Conservation (phyloP, 495 filamentous ascomycete genomes). For the Lasiosphaeris hirsuta region DNA sequence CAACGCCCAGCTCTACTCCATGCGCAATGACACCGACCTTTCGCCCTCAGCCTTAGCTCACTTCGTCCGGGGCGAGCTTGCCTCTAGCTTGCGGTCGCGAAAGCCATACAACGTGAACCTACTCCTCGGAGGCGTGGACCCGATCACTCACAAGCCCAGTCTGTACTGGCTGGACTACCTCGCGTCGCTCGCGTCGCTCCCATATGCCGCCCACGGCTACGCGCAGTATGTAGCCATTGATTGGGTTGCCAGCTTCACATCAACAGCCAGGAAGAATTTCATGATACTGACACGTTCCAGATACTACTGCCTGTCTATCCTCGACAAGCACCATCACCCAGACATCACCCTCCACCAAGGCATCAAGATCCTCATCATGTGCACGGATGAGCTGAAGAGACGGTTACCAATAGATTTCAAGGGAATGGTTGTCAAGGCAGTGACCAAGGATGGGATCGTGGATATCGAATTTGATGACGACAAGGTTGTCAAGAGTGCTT, state of each 20-base stretch:
- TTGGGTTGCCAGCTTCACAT: neutral
- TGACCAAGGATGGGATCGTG: constrained; percentile 86
- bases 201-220: constrained; percentile 97
- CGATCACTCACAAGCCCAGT: constrained; percentile 78
- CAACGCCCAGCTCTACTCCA: constrained; percentile 95
- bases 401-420: constrained; percentile 98
- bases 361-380: constrained; percentile 85
- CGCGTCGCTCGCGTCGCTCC: constrained; percentile 78
- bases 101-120: constrained; percentile 96
- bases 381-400: constrained; percentile 93
- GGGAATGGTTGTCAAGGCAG: constrained; percentile 85
- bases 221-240: constrained; percentile 68
- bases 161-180: constrained; percentile 98
- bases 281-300: constrained; percentile 21
- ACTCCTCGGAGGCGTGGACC: constrained; percentile 86
- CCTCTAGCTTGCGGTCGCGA: constrained; percentile 80
- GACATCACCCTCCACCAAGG: constrained; percentile 85
- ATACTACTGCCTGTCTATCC: constrained; percentile 92
- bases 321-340: constrained; percentile 97
- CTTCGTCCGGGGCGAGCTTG: constrained; percentile 91
- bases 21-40: constrained; percentile 92
- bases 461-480: constrained; percentile 79
- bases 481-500: constrained; percentile 66
- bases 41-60: constrained; percentile 81
- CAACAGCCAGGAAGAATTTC: neutral